phyloP scores from a whole-genome alignment of 2,329 filamentous ascomycete species.

The Diaporthe helianthi region DNA sequence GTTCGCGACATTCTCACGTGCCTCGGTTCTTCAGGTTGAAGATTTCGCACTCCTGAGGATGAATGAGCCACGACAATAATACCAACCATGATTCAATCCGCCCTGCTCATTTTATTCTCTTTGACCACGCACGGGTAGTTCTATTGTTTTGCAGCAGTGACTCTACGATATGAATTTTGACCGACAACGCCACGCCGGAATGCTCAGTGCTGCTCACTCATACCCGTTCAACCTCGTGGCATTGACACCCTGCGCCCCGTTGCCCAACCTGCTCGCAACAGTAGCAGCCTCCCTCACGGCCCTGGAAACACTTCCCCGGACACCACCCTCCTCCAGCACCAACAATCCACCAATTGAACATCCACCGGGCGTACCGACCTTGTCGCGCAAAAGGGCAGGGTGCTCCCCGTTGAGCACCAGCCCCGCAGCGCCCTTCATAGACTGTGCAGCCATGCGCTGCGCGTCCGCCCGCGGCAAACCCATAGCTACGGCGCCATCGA shows the following conservation, averaged over 20 bases:
- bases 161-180: neutral
- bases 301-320: constrained; percentile 70
- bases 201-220: constrained; percentile 21
- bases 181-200: constrained; percentile 8
- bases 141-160: constrained; percentile 9
- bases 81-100: neutral
- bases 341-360: constrained; percentile 79
- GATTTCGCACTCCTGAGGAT: neutral
- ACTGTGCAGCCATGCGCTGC: constrained; percentile 79
- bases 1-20: neutral
- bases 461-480: constrained; percentile 76
- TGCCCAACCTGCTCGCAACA: constrained; percentile 70
- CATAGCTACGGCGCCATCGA: constrained; percentile 81
- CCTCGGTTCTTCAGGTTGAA: neutral
- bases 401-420: constrained; percentile 76
- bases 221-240: constrained; percentile 48
- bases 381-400: constrained; percentile 76
- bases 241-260: constrained; percentile 59
- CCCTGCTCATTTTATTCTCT: neutral
- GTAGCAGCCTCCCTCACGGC: constrained; percentile 75
- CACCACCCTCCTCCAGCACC: constrained; percentile 75
- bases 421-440: constrained; percentile 75
- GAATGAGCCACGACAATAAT: neutral
- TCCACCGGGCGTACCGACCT: constrained; percentile 78
- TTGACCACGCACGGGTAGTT: neutral